Evolutionary conservation across 495 filamentous ascomycete genomes (phyloP).

Genomic region (Talaromyces borbonicus): DNA sequence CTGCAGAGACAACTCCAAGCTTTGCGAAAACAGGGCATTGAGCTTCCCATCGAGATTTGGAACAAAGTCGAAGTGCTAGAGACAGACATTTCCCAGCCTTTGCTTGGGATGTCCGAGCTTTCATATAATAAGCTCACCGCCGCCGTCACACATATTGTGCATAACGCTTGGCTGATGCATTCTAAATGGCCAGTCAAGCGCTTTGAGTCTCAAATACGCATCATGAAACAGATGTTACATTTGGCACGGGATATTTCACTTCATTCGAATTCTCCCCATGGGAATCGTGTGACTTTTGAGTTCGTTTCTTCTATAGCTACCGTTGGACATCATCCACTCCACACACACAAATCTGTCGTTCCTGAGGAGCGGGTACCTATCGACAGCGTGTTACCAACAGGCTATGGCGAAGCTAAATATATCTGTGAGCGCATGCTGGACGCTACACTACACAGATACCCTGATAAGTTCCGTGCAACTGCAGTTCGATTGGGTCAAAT

Average conservation of each 20-base stretch:
- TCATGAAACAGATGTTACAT: conserved; percentile 32
- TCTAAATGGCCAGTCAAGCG: conserved; percentile 27
- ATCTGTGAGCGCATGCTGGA: conserved; percentile 39
- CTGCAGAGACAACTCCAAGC: conserved; percentile 27
- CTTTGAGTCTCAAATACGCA: conserved; percentile 38
- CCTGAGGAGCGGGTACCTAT: conserved; percentile 13
- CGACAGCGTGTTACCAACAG: conserved; percentile 26
- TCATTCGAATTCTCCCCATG: background rate
- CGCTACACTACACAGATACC: conserved; percentile 33
- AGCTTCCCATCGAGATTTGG: conserved; percentile 11
- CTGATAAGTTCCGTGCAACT: conserved; percentile 29
- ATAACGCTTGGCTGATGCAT: conserved; percentile 50
- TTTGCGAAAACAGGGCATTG: conserved; percentile 23
- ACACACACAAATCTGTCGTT: conserved; percentile 8
- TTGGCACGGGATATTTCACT: conserved; percentile 23
- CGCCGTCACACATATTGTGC: conserved; percentile 41
- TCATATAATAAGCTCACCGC: conserved; percentile 25
- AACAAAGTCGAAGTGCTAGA: conserved; percentile 36
- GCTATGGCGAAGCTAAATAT: conserved; percentile 41
- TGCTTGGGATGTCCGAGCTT: conserved; percentile 23
- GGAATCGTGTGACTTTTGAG: too few species aligned
- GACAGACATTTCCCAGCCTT: conserved; percentile 23
- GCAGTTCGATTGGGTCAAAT: conserved; percentile 39
- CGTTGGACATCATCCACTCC: conserved; percentile 28
- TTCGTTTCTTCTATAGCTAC: conserved; percentile 38